Base-by-base conservation (phyloP, 1,284 basidiomycete species). In the Athelia psychrophila region DNA sequence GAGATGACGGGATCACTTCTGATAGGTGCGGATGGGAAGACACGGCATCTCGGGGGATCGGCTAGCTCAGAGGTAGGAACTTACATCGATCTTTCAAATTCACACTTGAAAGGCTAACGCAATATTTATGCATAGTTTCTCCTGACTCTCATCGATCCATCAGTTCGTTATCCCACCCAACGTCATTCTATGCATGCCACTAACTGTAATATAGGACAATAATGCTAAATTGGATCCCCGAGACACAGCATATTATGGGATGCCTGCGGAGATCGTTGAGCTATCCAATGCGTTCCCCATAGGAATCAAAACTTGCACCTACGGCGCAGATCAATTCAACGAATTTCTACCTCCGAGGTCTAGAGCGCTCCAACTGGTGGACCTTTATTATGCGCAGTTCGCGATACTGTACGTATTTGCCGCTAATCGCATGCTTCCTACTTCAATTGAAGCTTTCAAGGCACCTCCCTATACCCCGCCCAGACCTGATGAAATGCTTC, bases 231-330 rank as follows among this genome's bases (percentile, higher is more conserved):
- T n/a, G 23, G 23, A 46, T n/a, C 25, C 16, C 4, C 19, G 19
- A 27, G 44, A 23, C 9, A 46, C 50, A 53, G 24, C 51, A 36
- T 40, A 54, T 53, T 24, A 62, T 56, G 5, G 69, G 20, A 64
- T 80, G 24, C 75, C 78, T 13, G 47, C 51, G 6, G 74, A 77
- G 51, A 70, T 81, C 33, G 53, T 75, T 18, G 68, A 72, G 13
- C 69, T 81, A 12, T 69, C 73, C 56, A 68, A 74, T 44, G 70
- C 78, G 4, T 80, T 79, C 56, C 79, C 79, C 8, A 73, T 80
- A 44, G 78, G 77, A 16, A 51, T 76, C 49, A 69, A 64, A 36
- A 69, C 73, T 46, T 65, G 63, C 30, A 62, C 63, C 16, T 68
- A 73, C 49, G 59, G 60, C 32, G 77, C 71, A 38, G 54, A 56